Conservation (phyloP, 352 stramenopile genomes). For the Pythium myriotylum region DNA sequence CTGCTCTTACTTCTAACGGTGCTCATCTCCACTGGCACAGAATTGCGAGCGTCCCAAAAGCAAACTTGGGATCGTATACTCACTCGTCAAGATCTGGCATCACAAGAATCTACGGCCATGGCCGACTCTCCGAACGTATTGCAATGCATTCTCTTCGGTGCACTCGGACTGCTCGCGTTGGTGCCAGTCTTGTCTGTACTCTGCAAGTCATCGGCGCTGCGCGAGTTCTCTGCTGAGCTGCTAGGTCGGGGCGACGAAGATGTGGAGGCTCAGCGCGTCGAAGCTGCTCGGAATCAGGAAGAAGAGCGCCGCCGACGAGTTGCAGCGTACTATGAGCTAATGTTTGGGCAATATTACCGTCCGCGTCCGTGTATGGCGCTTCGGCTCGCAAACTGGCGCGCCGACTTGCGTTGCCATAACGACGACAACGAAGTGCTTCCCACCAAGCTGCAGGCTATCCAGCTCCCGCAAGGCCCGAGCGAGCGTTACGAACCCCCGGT, state of each 20-base stretch:
- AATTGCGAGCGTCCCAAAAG: too few species aligned
- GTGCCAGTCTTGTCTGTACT: not conserved
- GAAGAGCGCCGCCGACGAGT: not conserved
- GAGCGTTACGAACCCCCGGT: not conserved
- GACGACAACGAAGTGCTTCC: not conserved
- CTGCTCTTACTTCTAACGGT: too few species aligned
- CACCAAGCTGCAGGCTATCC: not conserved
- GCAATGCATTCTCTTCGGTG: not conserved
- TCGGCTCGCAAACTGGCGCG: conserved; percentile 4
- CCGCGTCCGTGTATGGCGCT: not conserved
- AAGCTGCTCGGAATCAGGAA: not conserved
- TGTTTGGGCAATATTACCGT: not conserved
- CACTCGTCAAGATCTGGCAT: not conserved
- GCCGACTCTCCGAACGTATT: not conserved
- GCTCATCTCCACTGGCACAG: too few species aligned
- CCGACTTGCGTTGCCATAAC: not conserved
- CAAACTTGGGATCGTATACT: too few species aligned
- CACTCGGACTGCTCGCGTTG: not conserved
- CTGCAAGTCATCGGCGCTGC: not conserved
- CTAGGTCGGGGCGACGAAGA: not conserved
- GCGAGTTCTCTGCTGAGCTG: not conserved
- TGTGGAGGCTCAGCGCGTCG: not conserved
- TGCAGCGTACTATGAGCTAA: conserved; percentile 3
- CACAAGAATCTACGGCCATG: not conserved
- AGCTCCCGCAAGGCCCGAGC: not conserved